Percentiles rank a stretch among this genome's conserved stretches.
These are phyloP conservation scores for Rhodotorula sp. DNA, from an alignment of 1,284 basidiomycete species.

Conservation along the genomic window DNA sequence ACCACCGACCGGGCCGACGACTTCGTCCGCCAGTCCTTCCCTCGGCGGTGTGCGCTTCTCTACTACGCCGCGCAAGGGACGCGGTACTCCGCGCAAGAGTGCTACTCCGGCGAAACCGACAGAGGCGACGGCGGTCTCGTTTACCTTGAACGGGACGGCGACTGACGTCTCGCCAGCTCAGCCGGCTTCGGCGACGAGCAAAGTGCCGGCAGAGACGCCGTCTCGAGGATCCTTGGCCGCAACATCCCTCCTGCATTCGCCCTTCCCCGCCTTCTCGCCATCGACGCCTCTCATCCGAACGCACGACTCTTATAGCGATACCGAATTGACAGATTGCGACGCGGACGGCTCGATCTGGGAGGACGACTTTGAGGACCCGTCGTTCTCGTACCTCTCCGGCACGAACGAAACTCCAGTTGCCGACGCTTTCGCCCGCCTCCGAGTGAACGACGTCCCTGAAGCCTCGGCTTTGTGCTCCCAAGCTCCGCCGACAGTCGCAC, in stretches of 20 bases:
- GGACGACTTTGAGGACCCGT: conserved; percentile 14
- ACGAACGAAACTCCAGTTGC: too few relatives aligned
- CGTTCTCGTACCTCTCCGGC: not conserved
- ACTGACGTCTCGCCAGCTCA: not conserved
- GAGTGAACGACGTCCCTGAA: not conserved
- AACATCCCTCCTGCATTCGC: not conserved
- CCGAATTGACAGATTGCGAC: conserved; percentile 34
- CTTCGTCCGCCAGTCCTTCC: not conserved
- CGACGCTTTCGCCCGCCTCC: not conserved
- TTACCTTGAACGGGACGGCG: not conserved
- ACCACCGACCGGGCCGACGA: not conserved
- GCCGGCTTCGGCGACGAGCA: too few relatives aligned
- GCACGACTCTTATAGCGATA: conserved; percentile 14
- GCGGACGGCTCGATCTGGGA: conserved; percentile 20
- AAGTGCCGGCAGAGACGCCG: not conserved
- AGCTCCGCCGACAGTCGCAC: not conserved
- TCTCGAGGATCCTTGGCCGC: not conserved
- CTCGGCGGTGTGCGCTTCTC: not conserved
- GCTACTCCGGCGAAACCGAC: not conserved
- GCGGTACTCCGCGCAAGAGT: conserved; percentile 2
- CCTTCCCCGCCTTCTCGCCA: conserved; percentile 20
- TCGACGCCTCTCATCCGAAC: conserved; percentile 14
- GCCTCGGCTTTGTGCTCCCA: not conserved
- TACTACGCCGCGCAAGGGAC: not conserved
- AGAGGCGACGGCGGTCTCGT: not conserved